Base-by-base conservation (phyloP, 2,329 filamentous ascomycete genomes). In the Colletotrichum horii region DNA sequence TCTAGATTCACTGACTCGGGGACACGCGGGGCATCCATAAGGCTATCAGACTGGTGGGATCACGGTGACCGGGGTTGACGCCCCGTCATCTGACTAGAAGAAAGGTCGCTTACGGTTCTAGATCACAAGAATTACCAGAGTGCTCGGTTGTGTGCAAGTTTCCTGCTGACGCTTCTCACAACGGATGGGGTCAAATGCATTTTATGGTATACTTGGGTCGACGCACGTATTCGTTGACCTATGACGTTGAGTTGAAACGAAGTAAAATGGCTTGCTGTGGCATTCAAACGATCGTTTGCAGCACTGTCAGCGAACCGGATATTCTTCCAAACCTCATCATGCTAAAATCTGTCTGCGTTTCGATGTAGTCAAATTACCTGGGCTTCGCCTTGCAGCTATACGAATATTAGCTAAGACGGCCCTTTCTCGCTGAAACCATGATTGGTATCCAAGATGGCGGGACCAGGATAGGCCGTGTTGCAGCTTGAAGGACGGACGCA, bases 121-220 rank as follows among this genome's bases (percentile, higher is more conserved):
- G 11, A 48, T 48, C n/a, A 7, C 6, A 14, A 22, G 43, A 48
- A 11, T 2, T 22, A 22, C 3, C n/a, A 14, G 43, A 48, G 0
- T 12, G 43, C 1, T n/a, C 11, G 1, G 11, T 14, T 14, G 43
- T 1, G 43, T 48, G 43, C 1, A 7, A 48, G 43, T 22, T 6
- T 1, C 2, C 22, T n/a, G 19, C 43, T 22, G 19, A 14, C 19
- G 2, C 0, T 14, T 48, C 43, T 7, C 0, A 0, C 3, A 48
- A 22, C 11, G 7, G 43, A 4, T 22, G 2, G n/a, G 16, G 9
- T 48, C 6, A 12, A 12, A 48, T 5, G 38, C 38, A 12, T 12
- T 43, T 1, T 19, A 11, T 43, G 6, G 19, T 6, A 4, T 19
- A 43, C 19, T 43, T n/a, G 19, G 3, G n/a, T 43, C 19, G 19